Conservation (phyloP, 2,329 filamentous ascomycete genomes). For the Trichoderma lentiforme region DNA sequence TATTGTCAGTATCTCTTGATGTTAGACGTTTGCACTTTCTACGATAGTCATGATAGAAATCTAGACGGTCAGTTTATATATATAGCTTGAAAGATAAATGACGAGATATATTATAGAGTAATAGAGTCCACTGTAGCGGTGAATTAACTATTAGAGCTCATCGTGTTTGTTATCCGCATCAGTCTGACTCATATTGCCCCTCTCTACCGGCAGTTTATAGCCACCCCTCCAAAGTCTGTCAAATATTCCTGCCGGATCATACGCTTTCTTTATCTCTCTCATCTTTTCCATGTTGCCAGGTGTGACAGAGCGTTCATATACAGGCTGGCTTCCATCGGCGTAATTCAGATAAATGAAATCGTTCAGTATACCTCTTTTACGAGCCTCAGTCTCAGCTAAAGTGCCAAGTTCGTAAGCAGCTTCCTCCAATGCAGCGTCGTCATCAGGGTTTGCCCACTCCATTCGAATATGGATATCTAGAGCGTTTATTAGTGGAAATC, state of each 20-base stretch:
- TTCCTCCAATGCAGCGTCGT: background rate
- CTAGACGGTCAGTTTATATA: no score
- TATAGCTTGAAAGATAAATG: no score
- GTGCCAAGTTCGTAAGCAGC: background rate
- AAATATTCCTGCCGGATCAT: background rate
- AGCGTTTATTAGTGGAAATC: background rate
- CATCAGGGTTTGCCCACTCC: background rate
- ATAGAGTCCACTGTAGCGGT: background rate
- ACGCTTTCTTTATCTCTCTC: background rate
- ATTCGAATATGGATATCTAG: background rate
- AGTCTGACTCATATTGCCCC: background rate
- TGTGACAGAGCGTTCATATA: background rate
- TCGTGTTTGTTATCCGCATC: background rate
- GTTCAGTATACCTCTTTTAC: background rate
- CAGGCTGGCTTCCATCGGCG: background rate
- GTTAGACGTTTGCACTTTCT: no score
- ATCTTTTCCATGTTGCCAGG: background rate
- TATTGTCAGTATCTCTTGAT: no score
- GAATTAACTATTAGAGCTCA: background rate
- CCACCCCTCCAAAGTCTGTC: background rate
- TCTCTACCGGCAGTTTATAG: background rate
- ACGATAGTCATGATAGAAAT: no score
- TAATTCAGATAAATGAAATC: background rate
- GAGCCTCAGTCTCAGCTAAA: background rate
- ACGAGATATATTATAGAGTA: no score